Conservation (phyloP, 352 stramenopile genomes). For the Discostella stelligera region DNA sequence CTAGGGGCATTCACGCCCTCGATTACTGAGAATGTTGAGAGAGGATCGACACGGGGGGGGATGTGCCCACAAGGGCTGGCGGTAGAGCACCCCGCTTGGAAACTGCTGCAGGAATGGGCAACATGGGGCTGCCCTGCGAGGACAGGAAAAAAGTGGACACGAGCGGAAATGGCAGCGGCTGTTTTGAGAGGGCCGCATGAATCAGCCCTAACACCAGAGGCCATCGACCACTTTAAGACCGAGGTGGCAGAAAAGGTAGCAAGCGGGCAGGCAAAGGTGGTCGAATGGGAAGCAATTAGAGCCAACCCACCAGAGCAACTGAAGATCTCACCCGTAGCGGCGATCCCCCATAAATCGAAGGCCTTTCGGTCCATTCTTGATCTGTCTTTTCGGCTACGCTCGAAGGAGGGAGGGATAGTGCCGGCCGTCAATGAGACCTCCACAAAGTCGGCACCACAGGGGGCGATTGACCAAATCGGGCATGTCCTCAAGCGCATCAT, state of each 20-base stretch:
- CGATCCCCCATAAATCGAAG: conserved; percentile 1
- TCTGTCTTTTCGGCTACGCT: conserved; percentile 27
- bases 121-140: background rate
- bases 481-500: conserved; percentile 3
- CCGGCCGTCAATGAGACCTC: conserved; percentile 15
- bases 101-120: background rate
- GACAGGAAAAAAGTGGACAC: conserved; percentile 9
- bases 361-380: conserved; percentile 20
- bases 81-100: background rate
- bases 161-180: background rate
- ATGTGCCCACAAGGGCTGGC: background rate
- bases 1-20: background rate
- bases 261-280: background rate
- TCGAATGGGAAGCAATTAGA: conserved; percentile 17
- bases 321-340: conserved; percentile 12
- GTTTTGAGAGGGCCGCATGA: conserved; percentile 12
- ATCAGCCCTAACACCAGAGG: background rate
- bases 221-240: conserved; percentile 3
- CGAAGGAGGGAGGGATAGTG: background rate
- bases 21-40: background rate
- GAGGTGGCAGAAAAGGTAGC: conserved; percentile 17
- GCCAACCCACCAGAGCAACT: conserved; percentile 2
- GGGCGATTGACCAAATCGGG: conserved; percentile 12
- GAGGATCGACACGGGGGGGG: too few relatives aligned
- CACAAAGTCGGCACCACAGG: background rate